Conservation (phyloP, 805 yeast genomes). For the Wickerhamomyces ciferrii region DNA sequence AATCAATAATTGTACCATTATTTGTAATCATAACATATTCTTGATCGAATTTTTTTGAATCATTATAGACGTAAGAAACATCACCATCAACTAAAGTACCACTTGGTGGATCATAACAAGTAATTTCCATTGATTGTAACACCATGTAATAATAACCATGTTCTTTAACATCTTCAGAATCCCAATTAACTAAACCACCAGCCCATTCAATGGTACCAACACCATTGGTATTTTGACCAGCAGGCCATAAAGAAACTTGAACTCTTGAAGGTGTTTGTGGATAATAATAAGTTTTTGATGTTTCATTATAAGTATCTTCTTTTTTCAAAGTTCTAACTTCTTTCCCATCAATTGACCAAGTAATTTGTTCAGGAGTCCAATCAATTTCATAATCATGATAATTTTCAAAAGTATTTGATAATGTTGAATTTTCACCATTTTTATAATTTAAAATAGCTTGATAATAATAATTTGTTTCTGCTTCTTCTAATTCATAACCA, state of each 20-base stretch:
- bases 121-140: constrained; percentile 52
- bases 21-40: constrained; percentile 57
- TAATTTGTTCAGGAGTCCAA: constrained; percentile 69
- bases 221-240: constrained; percentile 50
- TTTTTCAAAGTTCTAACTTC: constrained; percentile 59
- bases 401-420: constrained; percentile 53
- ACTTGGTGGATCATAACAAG: constrained; percentile 71
- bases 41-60: constrained; percentile 39
- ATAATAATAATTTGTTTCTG: constrained; percentile 77
- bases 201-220: constrained; percentile 77
- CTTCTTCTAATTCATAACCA: constrained; percentile 63
- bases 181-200: constrained; percentile 86
- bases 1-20: constrained; percentile 53
- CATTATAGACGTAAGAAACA: constrained; percentile 49
- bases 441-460: constrained; percentile 69
- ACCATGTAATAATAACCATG: constrained; percentile 80
- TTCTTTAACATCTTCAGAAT: constrained; percentile 61
- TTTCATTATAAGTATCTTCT: constrained; percentile 56
- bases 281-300: constrained; percentile 48
- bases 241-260: constrained; percentile 77
- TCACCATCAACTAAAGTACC: constrained; percentile 40
- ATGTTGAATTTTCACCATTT: constrained; percentile 40
- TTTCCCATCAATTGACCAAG: constrained; percentile 72
- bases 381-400: constrained; percentile 76
- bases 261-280: constrained; percentile 77